A percentile compares a stretch with the other conserved stretches of the same genome.
Evolutionary conservation across 306 rosid genomes (phyloP).

Genomic region (Cercis canadensis): DNA sequence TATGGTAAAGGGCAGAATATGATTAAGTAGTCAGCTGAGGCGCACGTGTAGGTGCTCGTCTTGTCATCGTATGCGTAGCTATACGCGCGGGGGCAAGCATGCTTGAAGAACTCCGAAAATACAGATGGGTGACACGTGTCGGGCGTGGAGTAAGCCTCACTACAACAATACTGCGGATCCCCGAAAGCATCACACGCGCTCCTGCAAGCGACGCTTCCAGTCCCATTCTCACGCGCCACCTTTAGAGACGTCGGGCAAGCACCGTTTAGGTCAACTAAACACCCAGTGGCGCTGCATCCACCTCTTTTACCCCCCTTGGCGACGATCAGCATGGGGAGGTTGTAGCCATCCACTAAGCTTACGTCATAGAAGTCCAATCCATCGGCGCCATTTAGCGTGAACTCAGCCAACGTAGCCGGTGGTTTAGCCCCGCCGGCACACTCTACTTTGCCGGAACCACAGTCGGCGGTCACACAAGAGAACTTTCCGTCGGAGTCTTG

Average conservation of each 20-base stretch:
- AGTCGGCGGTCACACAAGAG: conserved; percentile 81
- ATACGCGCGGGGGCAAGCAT: conserved; percentile 94
- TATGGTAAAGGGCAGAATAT: conserved; percentile 87
- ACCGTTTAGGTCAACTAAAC: conserved; percentile 80
- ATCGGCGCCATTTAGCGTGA: conserved; percentile 84
- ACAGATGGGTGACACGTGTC: conserved; percentile 78
- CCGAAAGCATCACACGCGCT: conserved; percentile 98
- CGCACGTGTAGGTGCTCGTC: conserved; percentile 90
- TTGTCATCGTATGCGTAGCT: conserved; percentile 98
- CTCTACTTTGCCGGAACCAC: conserved; percentile 77
- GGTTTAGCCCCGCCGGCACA: conserved; percentile 90
- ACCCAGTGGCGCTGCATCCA: conserved; percentile 87
- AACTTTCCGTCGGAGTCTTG: conserved; percentile 59
- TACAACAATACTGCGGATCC: conserved; percentile 82
- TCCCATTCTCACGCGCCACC: conserved; percentile 54
- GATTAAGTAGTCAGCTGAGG: conserved; percentile 74
- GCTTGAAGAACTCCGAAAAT: conserved; percentile 68
- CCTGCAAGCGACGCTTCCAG: conserved; percentile 67
- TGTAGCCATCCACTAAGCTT: conserved; percentile 92
- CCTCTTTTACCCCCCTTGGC: conserved; percentile 76
- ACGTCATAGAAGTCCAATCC: conserved; percentile 94
- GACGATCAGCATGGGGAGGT: conserved; percentile 82
- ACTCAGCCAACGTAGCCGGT: conserved; percentile 90
- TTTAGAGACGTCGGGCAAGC: conserved; percentile 65
- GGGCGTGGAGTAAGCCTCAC: conserved; percentile 79